These are phyloP conservation scores for Diaporthe citri DNA, from an alignment of 2,329 filamentous ascomycete genomes.

Conservation along the genomic window DNA sequence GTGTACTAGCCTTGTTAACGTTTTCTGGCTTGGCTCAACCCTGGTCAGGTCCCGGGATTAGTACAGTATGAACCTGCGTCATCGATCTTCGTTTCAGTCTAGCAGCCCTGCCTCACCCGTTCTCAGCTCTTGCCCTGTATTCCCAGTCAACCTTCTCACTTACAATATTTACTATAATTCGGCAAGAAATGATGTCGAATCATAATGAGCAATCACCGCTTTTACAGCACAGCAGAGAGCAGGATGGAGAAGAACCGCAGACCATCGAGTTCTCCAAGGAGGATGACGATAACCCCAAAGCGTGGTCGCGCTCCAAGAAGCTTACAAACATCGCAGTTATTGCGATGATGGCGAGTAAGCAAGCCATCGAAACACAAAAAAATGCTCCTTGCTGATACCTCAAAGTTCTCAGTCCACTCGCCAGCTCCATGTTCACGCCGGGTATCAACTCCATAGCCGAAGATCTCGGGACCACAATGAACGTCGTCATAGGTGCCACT, in stretches of 20 bases:
- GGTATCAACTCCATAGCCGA: conserved; percentile 35
- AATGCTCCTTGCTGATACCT: not conserved
- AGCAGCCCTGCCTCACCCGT: not conserved
- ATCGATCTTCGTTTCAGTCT: conserved; percentile 9
- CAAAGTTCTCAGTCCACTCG: conserved; percentile 36
- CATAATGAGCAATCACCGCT: conserved; percentile 36
- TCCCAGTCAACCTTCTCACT: not conserved
- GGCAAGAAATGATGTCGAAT: conserved; percentile 22
- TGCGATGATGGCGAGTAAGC: conserved; percentile 36
- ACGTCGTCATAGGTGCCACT: conserved; percentile 34
- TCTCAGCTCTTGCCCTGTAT: not conserved
- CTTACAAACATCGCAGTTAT: conserved; percentile 37
- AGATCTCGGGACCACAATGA: conserved; percentile 24
- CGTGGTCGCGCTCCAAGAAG: conserved; percentile 35
- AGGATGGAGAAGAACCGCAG: conserved; percentile 6
- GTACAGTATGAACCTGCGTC: not conserved
- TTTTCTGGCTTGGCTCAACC: not conserved
- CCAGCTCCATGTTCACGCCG: conserved; percentile 40
- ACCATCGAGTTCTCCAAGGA: conserved; percentile 31
- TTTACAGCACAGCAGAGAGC: not conserved
- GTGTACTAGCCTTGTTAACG: not conserved
- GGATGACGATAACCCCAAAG: conserved; percentile 31
- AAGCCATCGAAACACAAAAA: not conserved
- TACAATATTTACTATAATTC: not conserved
- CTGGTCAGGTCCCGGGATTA: not conserved